Conservation (phyloP, 352 stramenopile genomes). For the Phytophthora ramorum region DNA sequence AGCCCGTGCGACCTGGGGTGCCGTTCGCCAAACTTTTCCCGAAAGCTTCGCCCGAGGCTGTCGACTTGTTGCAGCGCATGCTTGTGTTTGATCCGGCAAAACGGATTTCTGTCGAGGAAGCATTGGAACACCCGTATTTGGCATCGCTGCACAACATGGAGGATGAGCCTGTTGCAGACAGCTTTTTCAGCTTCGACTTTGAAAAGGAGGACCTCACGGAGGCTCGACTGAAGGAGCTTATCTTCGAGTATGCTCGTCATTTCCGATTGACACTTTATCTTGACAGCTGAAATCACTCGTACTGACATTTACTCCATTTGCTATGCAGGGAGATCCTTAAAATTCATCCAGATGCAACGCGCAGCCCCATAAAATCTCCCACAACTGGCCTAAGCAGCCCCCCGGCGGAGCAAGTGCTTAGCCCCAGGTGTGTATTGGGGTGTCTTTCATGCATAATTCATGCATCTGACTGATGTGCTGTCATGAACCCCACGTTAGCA, state of each 20-base stretch:
- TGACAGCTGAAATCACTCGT: background rate
- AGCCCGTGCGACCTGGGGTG: conserved; percentile 74
- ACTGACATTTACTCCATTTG: background rate
- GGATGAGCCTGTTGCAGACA: conserved; percentile 88
- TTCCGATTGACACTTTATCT: background rate
- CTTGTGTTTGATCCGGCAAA: conserved; percentile 89
- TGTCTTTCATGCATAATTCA: background rate
- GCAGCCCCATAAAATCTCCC: conserved; percentile 27
- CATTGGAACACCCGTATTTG: conserved; percentile 92
- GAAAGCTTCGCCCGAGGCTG: conserved; percentile 64
- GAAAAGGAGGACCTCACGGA: conserved; percentile 90
- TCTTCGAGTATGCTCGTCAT: conserved; percentile 74
- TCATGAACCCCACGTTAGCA: conserved; percentile 15
- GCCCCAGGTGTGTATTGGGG: conserved; percentile 45
- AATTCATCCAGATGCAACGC: conserved; percentile 66
- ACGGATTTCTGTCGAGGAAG: conserved; percentile 93
- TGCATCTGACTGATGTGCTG: conserved; percentile 13
- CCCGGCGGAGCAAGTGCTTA: conserved; percentile 53
- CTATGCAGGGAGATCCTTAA: conserved; percentile 69
- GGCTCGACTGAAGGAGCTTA: conserved; percentile 83
- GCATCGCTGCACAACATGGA: conserved; percentile 93
- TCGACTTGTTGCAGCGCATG: conserved; percentile 89
- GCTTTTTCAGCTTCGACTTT: conserved; percentile 89
- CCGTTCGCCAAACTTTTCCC: conserved; percentile 81
- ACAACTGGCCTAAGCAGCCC: conserved; percentile 27